A percentile compares a stretch with the other conserved stretches of the same genome.
phyloP scores from a whole-genome alignment of 208 protist species.

The Trypanosoma scelopori region DNA sequence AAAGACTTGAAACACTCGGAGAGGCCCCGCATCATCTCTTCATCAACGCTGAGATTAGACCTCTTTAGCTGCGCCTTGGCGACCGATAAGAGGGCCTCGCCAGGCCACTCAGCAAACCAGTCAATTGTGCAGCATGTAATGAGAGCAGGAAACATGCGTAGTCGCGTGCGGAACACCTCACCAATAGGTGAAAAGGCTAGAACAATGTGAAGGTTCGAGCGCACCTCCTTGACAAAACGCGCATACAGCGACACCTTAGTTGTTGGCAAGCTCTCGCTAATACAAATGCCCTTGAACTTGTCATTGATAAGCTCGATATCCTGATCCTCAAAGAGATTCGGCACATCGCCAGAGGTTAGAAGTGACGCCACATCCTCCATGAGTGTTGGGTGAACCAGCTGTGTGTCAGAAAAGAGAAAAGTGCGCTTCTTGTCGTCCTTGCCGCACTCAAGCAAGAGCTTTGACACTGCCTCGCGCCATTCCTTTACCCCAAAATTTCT shows the following conservation, averaged over 20 bases:
- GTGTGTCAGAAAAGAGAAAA: conserved; percentile 98
- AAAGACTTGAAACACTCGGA: conserved; percentile 91
- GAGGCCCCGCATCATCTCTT: conserved; percentile 37
- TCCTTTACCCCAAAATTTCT: conserved; percentile 96
- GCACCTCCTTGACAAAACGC: conserved; percentile 94
- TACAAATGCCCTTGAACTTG: conserved; percentile 92
- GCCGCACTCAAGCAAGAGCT: conserved; percentile 92
- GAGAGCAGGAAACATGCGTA: conserved; percentile 97
- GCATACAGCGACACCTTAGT: conserved; percentile 96
- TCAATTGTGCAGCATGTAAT: conserved; percentile 98
- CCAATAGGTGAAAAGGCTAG: conserved; percentile 96
- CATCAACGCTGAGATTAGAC: conserved; percentile 3
- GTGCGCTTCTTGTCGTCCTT: conserved; percentile 95
- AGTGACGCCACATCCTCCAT: conserved; percentile 98
- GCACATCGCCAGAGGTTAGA: conserved; percentile 96
- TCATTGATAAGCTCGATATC: conserved; percentile 95
- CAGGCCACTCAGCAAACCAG: conserved; percentile 98
- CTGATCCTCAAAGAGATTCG: conserved; percentile 96
- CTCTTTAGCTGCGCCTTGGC: conserved; percentile 73
- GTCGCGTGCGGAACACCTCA: conserved; percentile 93
- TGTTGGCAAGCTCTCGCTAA: conserved; percentile 86
- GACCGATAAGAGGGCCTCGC: conserved; percentile 94
- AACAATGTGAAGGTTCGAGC: conserved; percentile 94
- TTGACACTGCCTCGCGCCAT: conserved; percentile 95
- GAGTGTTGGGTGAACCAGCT: conserved; percentile 95